phyloP scores from a whole-genome alignment of 352 stramenopile species.

The Pythium brassicae region DNA sequence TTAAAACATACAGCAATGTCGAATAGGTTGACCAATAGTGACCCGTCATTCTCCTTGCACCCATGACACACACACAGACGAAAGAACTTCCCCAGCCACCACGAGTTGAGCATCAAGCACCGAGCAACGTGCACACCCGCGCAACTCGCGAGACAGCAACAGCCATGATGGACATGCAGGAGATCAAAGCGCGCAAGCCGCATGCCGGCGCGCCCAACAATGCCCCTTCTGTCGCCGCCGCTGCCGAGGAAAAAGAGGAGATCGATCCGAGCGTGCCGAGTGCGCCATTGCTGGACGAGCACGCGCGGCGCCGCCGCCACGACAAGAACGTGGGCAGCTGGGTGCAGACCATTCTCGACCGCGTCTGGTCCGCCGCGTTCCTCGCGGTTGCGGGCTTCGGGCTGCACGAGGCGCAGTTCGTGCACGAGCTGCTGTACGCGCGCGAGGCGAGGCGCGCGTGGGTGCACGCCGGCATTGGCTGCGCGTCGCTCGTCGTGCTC shows the following conservation, averaged over 20 bases:
- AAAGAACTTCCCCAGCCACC: no score
- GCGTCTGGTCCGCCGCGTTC: constrained; percentile 55
- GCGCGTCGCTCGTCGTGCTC: constrained; percentile 43
- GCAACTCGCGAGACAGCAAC: not conserved
- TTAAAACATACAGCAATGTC: no score
- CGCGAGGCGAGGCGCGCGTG: constrained; percentile 41
- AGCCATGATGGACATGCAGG: constrained; percentile 53
- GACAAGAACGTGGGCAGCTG: constrained; percentile 25
- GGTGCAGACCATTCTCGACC: constrained; percentile 44
- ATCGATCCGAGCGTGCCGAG: constrained; percentile 37
- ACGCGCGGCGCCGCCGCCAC: constrained; percentile 3
- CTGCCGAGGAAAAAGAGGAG: constrained; percentile 19
- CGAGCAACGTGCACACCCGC: no score
- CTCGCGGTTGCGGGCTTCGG: constrained; percentile 43
- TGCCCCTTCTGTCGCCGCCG: not conserved
- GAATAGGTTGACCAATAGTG: no score
- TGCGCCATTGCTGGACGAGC: constrained; percentile 13
- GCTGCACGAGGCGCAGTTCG: constrained; percentile 56
- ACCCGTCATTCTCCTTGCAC: no score
- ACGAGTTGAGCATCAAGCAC: no score
- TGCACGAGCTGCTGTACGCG: constrained; percentile 52
- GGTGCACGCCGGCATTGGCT: constrained; percentile 49
- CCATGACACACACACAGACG: no score
- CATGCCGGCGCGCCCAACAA: constrained; percentile 2
- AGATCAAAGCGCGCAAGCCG: constrained; percentile 41